A percentile compares a stretch with the other conserved stretches of the same genome.
Evolutionary conservation across 2,329 filamentous ascomycete species (phyloP).

Genomic region (Fusarium pseudograminearum): DNA sequence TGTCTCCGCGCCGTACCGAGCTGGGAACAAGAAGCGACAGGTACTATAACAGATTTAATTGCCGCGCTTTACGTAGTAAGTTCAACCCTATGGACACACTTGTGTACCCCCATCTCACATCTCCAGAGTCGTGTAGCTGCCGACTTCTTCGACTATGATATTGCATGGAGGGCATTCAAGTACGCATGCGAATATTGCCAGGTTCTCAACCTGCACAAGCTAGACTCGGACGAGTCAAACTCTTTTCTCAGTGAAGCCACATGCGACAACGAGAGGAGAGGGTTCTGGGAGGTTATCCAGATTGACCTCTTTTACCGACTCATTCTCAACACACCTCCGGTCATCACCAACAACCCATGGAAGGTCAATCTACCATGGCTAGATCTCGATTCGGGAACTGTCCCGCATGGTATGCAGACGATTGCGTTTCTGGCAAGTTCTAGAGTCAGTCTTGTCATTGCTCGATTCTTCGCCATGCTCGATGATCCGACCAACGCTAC

Average conservation of each 20-base stretch:
- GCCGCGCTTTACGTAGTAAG: conserved; percentile 48
- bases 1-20: conserved; percentile 48
- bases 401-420: conserved; percentile 42
- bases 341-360: conserved; percentile 47
- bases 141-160: conserved; percentile 51
- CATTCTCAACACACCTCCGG: conserved; percentile 48
- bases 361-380: conserved; percentile 52
- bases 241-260: conserved; percentile 25
- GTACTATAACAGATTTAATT: conserved; percentile 48
- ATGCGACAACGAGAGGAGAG: conserved; percentile 46
- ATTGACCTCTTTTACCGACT: conserved; percentile 51
- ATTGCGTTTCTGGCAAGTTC: conserved; percentile 48
- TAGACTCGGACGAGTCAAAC: conserved; percentile 44
- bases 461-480: conserved; percentile 49
- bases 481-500: conserved; percentile 40
- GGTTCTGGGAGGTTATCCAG: conserved; percentile 52
- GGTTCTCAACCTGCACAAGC: conserved; percentile 48
- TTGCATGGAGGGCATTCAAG: conserved; percentile 50
- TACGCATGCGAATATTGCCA: conserved; percentile 50
- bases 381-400: conserved; percentile 35
- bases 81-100: background rate
- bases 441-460: conserved; percentile 47
- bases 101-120: background rate
- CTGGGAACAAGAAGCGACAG: conserved; percentile 50
- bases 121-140: conserved; percentile 47